Evolutionary conservation across 768 basidiomycete genomes (phyloP), one percentile per base, ranked within the genome.

Genomic region (Hericium rajendrae): DNA sequence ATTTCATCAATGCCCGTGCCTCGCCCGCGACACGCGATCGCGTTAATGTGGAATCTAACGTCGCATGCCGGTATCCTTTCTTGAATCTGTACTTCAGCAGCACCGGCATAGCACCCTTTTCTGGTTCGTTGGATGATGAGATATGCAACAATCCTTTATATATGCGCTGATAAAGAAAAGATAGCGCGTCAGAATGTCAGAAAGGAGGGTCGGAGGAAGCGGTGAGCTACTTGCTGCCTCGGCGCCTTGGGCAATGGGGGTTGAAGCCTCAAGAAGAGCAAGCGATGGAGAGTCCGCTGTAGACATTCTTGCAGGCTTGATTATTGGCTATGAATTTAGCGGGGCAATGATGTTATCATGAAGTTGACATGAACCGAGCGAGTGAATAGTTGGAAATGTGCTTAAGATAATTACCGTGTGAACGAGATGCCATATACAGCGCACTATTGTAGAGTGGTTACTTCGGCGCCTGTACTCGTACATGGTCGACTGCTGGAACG

Each of bases 81-180:
- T 80, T 75, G 71, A 98, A 98, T n/a, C 95, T 84, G 68, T 97
- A 74, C 71, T 99, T 99, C 56, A 97, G 67, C 10, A 91, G 71
- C 15, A 90, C 70, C 13, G 80, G 76, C 32, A 8, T 32, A 0
- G 51, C 55, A 24, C 10, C 24, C 38, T 18, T 55, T 22, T 57
- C 2, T 56, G 70, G 54, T 10, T 68, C 64, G 58, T 67, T 66
- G 37, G 71, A 51, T 15, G 70, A 68, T 22, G 3, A 40, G n/a
- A 18, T 55, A 48, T 51, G 61, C 57, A 55, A 70, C 66, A 51
- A 73, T 68, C 46, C 75, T 67, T 81, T 83, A 75, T 83, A 91
- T 48, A 89, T 81, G 79, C 82, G 91, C 88, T 90, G 65, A 20
- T 26, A 59, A 68, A 11, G 26, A 49, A 8, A 57, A 62, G 26